Base-by-base conservation (phyloP, 495 filamentous ascomycete species). In the Podospora comata region DNA sequence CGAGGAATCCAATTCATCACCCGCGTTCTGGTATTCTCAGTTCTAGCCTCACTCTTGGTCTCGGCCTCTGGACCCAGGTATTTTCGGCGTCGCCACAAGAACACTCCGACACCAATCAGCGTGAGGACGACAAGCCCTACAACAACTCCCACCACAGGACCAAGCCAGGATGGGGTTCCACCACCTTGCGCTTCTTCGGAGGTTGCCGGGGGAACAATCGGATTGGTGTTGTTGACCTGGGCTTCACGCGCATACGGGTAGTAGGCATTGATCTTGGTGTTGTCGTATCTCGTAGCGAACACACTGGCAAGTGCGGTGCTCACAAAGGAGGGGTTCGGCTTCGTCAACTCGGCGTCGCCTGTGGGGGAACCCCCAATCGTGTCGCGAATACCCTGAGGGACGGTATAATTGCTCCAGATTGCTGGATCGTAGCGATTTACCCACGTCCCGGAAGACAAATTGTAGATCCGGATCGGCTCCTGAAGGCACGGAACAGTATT, bases 91-190 rank as follows among this genome's bases (percentile, higher is more conserved):
- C 87, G 80, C 67, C 81, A 90, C 15, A 89, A 79, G 3, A 90
- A 74, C 62, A 87, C 80, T 18, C 77, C 76, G 4, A 85, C 81
- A 26, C 80, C 79, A 5, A 86, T 72, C 23, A 83, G 83, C 20
- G 83, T 83, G 20, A 91, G 66, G 62, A 88, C 79, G 39, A 90
- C 73, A 2, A 92, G 79, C 9, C 89, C 89, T 1, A 89, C 77
- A 1, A 92, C 82, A 4, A 89, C 87, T 4, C 89, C 90, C 19
- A 93, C 80, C 2, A 92, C 84, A 2, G 89, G 87, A 0, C 82
- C 85, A 1, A 90, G 80, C 79, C 86, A 92, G 0, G 73, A 75
- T 4, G 89, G 89, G 13, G 87, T 79, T 4, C 85, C 80, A n/a
- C 76, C 70, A 39, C 75, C 72, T 4, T 69, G 63, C 18, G 30